These are phyloP conservation scores for Sclerotinia glacialis DNA, from an alignment of 2,329 filamentous ascomycete genomes.

Conservation along the genomic window DNA sequence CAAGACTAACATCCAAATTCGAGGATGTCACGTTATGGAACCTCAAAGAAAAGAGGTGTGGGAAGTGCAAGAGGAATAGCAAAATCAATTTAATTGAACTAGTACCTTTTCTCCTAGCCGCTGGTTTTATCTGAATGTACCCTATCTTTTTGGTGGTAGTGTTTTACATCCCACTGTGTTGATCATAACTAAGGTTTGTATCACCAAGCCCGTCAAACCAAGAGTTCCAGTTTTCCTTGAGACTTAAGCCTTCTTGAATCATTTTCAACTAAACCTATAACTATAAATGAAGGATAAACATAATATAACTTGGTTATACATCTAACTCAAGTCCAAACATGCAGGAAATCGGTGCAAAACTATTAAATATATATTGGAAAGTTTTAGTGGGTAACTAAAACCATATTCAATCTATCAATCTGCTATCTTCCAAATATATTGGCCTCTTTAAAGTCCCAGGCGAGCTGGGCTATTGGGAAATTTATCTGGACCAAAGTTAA, in stretches of 20 bases:
- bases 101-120: no score
- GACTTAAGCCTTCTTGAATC: not conserved
- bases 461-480: no score
- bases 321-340: rapidly evolving
- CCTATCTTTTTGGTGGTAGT: not conserved
- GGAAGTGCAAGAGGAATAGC: not conserved
- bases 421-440: no score
- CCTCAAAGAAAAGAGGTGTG: not conserved
- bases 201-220: not conserved
- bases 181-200: not conserved
- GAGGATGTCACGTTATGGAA: not conserved
- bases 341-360: not conserved
- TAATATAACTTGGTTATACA: not conserved
- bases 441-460: no score
- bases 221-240: not conserved
- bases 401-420: no score
- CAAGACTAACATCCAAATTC: not conserved
- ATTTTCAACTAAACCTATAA: no score
- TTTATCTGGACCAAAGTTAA: no score
- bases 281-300: not conserved
- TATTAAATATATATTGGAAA: not conserved
- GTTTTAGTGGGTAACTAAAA: not conserved
- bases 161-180: not conserved
- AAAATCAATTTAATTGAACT: not conserved
- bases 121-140: not conserved